Base-by-base conservation (phyloP, 2,329 filamentous ascomycete genomes). In the Aspergillus clavatus region DNA sequence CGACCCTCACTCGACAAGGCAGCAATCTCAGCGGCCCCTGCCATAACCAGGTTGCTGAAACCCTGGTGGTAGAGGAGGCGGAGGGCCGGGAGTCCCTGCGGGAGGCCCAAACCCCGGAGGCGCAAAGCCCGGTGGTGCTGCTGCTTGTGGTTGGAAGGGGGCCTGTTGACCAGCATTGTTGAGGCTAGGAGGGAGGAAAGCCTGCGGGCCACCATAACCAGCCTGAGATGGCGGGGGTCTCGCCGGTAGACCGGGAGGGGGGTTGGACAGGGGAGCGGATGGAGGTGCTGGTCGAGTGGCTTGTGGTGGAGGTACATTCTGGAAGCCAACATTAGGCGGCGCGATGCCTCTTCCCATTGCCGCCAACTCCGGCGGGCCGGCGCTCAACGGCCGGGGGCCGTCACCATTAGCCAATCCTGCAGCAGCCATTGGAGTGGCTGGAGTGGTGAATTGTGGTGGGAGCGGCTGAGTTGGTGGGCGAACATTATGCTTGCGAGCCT, bases 401-500 rank as follows among this genome's bases (percentile, higher is more conserved):
- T 72, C 72, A 26, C 67, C 64, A 48, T 71, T 72, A 24, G 70
- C 60, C 60, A 76, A 72, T 18, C 67, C 66, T 12, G 72, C 61
- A 4, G 75, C 72, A 10, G 65, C 68, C 37, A 66, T 67, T 18
- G 74, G 61, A 21, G 65, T 57, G 1, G 63, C 66, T 7, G 61
- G 53, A 39, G 70, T 74, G 56, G 90, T 79, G 55, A 94, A 83
- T 47, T 83, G 86, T 4, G 86, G 79, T 1, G 88, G 86, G 41
- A 93, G 72, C 18, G 84, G 80, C 61, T 90, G 86, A 2, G 83
- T 79, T 54, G 89, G 85, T 27, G 89, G 86, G 42, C 89, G 81
- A 49, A 98, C 87, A 60, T 95, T 95, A 68, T 96, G 88, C 65
- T 90, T 91, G 72, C 91, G 91, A 46, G 90, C 93, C 70, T 96